Base-by-base conservation (phyloP, 2,329 filamentous ascomycete genomes). In the Xylariaceae sp. region DNA sequence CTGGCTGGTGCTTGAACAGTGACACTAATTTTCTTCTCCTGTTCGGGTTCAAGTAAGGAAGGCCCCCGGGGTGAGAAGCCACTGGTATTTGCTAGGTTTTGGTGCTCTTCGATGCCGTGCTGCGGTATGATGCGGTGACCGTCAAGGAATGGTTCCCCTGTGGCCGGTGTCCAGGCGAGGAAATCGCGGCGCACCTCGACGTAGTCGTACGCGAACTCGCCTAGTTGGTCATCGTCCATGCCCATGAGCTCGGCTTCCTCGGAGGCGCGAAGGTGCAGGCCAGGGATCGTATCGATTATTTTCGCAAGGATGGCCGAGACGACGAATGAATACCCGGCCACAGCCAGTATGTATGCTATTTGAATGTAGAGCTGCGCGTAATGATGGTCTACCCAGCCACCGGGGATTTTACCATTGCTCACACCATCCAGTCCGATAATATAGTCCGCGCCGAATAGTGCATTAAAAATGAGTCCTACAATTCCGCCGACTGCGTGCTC, bases 131-230 rank as follows among this genome's bases (percentile, higher is more conserved):
- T 70, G 30, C 78, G 73, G 65, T 80, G 77, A 56, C 84, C 81
- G 58, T 80, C 74, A 54, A 77, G 71, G 47, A 79, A 76, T 22
- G 83, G 86, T 62, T 88, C 83, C 57, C 76, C 78, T 66, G 86
- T 86, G 32, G 86, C 84, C 1, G 89, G 89, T 29, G 87, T 92
- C 89, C 89, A 94, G 55, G 89, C 89, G 37, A 94, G 82, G 77
- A 92, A 94, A 73, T 94, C 89, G 66, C 89, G 84, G 67, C 89
- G 86, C 55, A 92, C 88, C 79, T 94, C 89, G 61, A 94, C 89
- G 70, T 92, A 94, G 71, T 94, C 89, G 76, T 92, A 92, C 12
- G 88, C 89, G 68, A 92, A 94, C 73, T 94, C 89, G 72, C 89
- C 89, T 63, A 92, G 87, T 74, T 94, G 89, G 73, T 92, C 88